A percentile compares a stretch with the other conserved stretches of the same genome.
Conservation (phyloP, 2,329 filamentous ascomycete genomes). For the Pestalotiopsis sp. region DNA sequence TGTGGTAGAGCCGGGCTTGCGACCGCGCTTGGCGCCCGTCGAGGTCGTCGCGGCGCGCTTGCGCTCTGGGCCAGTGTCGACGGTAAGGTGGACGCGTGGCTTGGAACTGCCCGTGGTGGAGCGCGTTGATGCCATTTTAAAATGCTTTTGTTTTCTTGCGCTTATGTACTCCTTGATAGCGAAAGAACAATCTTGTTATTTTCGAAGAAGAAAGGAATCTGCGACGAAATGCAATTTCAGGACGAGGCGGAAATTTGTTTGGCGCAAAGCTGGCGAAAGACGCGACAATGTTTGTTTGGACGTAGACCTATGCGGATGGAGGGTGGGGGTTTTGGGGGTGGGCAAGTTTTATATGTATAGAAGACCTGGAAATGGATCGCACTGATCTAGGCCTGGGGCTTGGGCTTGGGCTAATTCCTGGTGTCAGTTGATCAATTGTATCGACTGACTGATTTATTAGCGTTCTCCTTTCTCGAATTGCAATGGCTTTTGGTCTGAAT, state of each 20-base stretch:
- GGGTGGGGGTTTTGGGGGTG: neutral
- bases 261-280: no score
- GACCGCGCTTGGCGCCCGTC: slow-evolving; percentile 28
- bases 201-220: neutral
- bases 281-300: no score
- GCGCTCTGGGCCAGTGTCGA: slow-evolving; percentile 28
- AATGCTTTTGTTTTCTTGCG: neutral
- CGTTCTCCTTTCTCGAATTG: no score
- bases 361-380: neutral
- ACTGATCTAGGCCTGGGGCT: neutral
- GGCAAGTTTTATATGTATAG: neutral
- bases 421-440: neutral
- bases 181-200: no score
- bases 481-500: no score
- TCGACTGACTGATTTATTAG: neutral
- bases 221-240: neutral
- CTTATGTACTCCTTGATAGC: neutral
- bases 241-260: no score
- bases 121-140: slow-evolving; percentile 25
- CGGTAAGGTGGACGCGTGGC: slow-evolving; percentile 24
- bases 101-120: slow-evolving; percentile 26
- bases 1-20: slow-evolving; percentile 14
- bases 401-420: neutral
- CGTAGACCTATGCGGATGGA: no score
- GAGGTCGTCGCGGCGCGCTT: slow-evolving; percentile 22